Conservation (phyloP, 148 eudicot genomes). For the Dysphania ambrosioides region DNA sequence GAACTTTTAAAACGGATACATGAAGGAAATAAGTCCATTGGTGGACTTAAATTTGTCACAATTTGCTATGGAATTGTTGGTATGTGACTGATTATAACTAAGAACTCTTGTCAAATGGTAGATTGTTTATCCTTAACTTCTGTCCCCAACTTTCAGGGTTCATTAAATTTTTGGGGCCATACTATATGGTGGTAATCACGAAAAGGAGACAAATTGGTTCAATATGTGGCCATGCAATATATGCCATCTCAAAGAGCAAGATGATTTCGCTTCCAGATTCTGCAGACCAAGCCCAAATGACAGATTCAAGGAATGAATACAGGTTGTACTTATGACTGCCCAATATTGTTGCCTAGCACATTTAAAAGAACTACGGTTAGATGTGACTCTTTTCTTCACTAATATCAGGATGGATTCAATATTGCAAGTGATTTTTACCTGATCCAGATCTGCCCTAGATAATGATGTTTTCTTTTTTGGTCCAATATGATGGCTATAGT, state of each 20-base stretch:
- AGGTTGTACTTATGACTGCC: constrained; percentile 41
- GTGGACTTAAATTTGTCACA: constrained; percentile 86
- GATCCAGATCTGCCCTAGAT: not conserved
- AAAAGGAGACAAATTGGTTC: constrained; percentile 78
- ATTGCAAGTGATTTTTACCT: not conserved
- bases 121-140: not conserved
- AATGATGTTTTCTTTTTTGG: not conserved
- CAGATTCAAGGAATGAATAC: constrained; percentile 47
- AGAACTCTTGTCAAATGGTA: not conserved
- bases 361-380: not conserved
- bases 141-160: constrained; percentile 46
- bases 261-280: constrained; percentile 65
- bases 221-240: constrained; percentile 77
- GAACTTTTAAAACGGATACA: constrained; percentile 76
- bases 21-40: constrained; percentile 83
- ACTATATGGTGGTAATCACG: constrained; percentile 85
- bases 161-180: constrained; percentile 84
- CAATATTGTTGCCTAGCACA: not conserved
- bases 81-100: constrained; percentile 27
- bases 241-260: constrained; percentile 77
- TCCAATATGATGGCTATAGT: not conserved
- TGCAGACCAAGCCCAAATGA: constrained; percentile 33
- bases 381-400: not conserved
- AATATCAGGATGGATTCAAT: not conserved
- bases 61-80: constrained; percentile 91